A percentile compares a stretch with the other conserved stretches of the same genome.
Conservation (phyloP, 2,329 filamentous ascomycete species). For the Pestalotiopsis sp. region DNA sequence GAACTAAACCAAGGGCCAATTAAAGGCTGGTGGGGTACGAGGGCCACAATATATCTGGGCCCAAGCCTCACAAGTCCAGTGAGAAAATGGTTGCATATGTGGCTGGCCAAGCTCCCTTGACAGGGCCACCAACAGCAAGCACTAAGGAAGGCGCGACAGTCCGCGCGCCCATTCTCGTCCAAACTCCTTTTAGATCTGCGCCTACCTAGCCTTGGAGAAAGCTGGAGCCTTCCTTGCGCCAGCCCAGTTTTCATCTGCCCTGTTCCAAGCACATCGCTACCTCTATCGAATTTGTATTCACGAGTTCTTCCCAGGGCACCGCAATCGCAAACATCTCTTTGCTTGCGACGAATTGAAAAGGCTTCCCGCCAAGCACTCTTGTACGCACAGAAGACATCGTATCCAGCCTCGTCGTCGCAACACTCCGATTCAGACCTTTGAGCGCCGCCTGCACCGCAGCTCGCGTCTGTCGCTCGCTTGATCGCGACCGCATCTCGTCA, state of each 20-base stretch:
- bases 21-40: neutral
- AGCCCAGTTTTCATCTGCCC: neutral
- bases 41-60: neutral
- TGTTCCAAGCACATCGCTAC: neutral
- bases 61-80: neutral
- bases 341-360: neutral
- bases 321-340: neutral
- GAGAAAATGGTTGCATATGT: neutral
- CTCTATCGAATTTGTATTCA: neutral
- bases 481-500: neutral
- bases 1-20: neutral
- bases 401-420: constrained; percentile 2
- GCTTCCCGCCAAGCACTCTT: neutral
- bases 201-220: neutral
- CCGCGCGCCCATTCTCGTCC: neutral
- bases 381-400: neutral
- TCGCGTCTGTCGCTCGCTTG: neutral
- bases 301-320: neutral
- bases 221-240: neutral
- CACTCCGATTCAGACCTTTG: neutral
- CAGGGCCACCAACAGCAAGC: neutral
- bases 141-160: neutral
- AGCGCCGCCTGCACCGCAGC: neutral
- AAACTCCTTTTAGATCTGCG: constrained; percentile 3
- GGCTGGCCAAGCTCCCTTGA: neutral